Evolutionary conservation across 2,329 filamentous ascomycete species (phyloP).

Genomic region (Mycosphaerelloides madeirae): DNA sequence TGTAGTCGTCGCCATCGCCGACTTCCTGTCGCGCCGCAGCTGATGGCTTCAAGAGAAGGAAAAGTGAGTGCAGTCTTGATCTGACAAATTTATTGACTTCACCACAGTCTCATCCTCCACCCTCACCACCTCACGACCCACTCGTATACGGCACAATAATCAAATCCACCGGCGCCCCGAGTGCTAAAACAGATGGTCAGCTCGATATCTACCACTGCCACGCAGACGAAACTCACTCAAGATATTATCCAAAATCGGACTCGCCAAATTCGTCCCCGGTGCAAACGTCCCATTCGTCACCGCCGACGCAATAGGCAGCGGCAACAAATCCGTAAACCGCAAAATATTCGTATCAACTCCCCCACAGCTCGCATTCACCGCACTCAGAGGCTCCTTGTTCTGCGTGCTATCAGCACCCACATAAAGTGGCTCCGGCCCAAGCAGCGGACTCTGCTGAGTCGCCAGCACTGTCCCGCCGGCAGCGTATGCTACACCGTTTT

Average conservation of each 20-base stretch:
- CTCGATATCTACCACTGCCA: not conserved
- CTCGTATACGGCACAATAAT: not conserved
- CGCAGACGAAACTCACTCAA: not conserved
- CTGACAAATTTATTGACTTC: too few species aligned
- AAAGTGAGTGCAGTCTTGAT: too few species aligned
- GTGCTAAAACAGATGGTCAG: not conserved
- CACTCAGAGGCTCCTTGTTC: not conserved
- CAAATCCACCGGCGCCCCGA: not conserved
- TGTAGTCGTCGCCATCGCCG: too few species aligned
- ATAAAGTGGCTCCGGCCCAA: not conserved
- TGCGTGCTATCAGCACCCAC: not conserved
- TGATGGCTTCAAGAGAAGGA: too few species aligned
- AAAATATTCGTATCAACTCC: not conserved
- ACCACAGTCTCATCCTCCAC: too few species aligned
- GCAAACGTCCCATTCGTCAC: not conserved
- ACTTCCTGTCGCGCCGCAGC: too few species aligned
- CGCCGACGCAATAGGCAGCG: not conserved
- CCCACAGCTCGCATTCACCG: slow-evolving; percentile 3
- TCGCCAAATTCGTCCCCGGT: not conserved
- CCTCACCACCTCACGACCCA: not conserved
- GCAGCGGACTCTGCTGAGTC: not conserved
- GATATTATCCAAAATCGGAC: slow-evolving; percentile 1
- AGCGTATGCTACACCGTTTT: not conserved
- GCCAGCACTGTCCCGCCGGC: not conserved
- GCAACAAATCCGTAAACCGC: slow-evolving; percentile 1